Percentiles rank a stretch among this genome's conserved stretches.
These are phyloP conservation scores for Osmanthus fragrans DNA, from an alignment of 257 asterid species.

Conservation along the genomic window DNA sequence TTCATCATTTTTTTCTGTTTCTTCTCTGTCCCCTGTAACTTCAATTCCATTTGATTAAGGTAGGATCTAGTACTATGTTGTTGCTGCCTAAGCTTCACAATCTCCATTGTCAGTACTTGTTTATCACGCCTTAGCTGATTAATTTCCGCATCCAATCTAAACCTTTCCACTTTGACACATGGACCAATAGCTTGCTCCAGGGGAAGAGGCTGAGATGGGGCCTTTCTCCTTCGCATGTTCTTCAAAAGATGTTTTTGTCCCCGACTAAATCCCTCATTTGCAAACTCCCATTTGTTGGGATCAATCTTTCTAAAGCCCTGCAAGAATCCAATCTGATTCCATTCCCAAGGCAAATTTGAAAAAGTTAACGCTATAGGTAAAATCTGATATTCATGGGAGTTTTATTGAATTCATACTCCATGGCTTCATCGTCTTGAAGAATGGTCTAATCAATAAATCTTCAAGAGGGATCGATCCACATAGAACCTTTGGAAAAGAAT, in stretches of 20 bases:
- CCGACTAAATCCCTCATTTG: constrained; percentile 39
- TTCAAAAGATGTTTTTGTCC: constrained; percentile 41
- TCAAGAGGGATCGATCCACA: background rate
- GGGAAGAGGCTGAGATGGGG: constrained; percentile 23
- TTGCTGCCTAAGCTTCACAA: constrained; percentile 68
- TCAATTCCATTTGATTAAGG: constrained; percentile 49
- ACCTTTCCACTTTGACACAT: constrained; percentile 61
- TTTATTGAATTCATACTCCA: background rate
- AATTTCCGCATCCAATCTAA: constrained; percentile 61
- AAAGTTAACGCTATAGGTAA: background rate
- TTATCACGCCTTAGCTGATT: constrained; percentile 60
- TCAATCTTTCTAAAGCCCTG: constrained; percentile 59
- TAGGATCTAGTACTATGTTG: constrained; percentile 54
- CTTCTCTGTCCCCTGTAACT: constrained; percentile 52
- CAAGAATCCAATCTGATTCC: constrained; percentile 23
- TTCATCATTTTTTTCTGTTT: constrained; percentile 62
- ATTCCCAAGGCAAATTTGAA: background rate
- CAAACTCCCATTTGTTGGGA: constrained; percentile 50
- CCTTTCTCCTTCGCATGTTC: constrained; percentile 41
- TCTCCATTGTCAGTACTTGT: constrained; percentile 51
- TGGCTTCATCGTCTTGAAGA: background rate
- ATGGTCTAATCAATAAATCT: background rate
- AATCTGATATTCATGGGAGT: background rate
- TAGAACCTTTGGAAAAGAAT: constrained; percentile 3
- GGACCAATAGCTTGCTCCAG: constrained; percentile 36